Evolutionary conservation across 139 green algal genomes (phyloP).

Genomic region (Gonium pectorale): DNA sequence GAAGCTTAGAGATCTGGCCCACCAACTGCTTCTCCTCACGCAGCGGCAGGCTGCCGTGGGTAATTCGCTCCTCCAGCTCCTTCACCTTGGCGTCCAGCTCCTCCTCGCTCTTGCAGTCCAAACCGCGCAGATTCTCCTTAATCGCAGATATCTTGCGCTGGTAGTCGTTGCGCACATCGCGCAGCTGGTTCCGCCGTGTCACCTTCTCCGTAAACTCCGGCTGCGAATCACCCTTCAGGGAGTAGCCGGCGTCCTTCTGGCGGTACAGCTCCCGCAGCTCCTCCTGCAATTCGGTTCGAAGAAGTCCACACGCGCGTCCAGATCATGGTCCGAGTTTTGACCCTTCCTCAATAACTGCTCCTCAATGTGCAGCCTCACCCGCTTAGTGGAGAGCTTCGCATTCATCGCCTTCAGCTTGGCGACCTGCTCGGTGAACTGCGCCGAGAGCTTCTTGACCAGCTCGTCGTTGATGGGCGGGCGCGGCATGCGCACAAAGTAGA

Average conservation of each 20-base stretch:
- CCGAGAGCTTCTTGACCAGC: constrained; percentile 54
- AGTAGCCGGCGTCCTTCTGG: constrained; percentile 56
- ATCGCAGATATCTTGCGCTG: constrained; percentile 20
- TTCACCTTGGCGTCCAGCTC: constrained; percentile 67
- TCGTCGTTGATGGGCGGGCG: constrained; percentile 59
- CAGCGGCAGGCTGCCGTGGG: constrained; percentile 48
- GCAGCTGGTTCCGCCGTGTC: constrained; percentile 57
- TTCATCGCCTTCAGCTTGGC: constrained; percentile 66
- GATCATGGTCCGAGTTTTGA: no score
- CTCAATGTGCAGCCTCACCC: constrained; percentile 42
- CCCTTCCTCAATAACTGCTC: no score
- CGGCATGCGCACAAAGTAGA: constrained; percentile 66
- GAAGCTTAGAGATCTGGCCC: constrained; percentile 55
- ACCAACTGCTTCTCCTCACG: constrained; percentile 66
- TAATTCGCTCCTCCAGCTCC: constrained; percentile 62
- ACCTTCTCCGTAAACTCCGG: constrained; percentile 75
- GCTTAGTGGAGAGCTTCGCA: constrained; percentile 54
- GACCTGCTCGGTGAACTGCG: constrained; percentile 53
- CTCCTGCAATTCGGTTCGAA: no score
- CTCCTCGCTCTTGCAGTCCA: constrained; percentile 62
- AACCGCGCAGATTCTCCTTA: constrained; percentile 45
- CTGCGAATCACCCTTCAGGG: constrained; percentile 56
- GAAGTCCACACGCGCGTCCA: no score
- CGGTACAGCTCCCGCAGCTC: constrained; percentile 57
- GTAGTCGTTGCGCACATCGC: constrained; percentile 47